Percentiles rank a stretch among this genome's conserved stretches.
These are phyloP conservation scores for Ceraceosorus guamensis DNA, from an alignment of 1,284 basidiomycete species.

Conservation along the genomic window DNA sequence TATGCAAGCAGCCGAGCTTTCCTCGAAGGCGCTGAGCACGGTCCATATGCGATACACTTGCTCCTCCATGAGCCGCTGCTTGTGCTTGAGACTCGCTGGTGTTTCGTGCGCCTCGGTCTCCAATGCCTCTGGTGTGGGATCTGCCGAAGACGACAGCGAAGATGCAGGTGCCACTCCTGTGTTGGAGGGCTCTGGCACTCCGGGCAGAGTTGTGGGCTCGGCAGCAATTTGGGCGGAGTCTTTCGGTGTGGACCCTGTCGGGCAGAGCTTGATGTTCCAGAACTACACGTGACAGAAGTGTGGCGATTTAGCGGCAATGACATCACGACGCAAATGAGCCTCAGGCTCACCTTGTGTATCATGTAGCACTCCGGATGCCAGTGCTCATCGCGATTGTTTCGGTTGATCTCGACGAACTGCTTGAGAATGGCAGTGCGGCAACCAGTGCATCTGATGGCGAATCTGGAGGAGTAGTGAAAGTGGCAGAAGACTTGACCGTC, in stretches of 20 bases:
- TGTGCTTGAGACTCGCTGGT: constrained; percentile 74
- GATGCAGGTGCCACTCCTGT: constrained; percentile 12
- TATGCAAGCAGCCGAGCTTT: constrained; percentile 97
- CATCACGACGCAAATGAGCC: not conserved
- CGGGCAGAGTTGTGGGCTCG: constrained; percentile 12
- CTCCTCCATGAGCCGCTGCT: constrained; percentile 90
- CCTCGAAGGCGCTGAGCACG: constrained; percentile 94
- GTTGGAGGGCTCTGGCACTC: constrained; percentile 14
- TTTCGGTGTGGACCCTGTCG: constrained; percentile 35
- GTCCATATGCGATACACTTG: constrained; percentile 99
- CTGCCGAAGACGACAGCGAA: constrained; percentile 13
- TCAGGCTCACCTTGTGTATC: constrained; percentile 66
- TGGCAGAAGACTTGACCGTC: constrained; percentile 71
- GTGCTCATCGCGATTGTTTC: constrained; percentile 94
- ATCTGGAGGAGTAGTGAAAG: constrained; percentile 92
- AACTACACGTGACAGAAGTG: constrained; percentile 63
- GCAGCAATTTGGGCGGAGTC: constrained; percentile 15
- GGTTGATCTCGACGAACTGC: constrained; percentile 98
- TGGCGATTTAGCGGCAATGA: constrained; percentile 2
- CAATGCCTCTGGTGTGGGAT: constrained; percentile 28
- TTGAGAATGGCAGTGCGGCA: constrained; percentile 98
- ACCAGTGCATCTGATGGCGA: constrained; percentile 95
- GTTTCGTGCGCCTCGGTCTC: constrained; percentile 69
- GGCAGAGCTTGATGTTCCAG: constrained; percentile 89
- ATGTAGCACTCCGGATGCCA: constrained; percentile 99